Conservation (phyloP, 352 stramenopile species). For the Phytophthora sansomeana region DNA sequence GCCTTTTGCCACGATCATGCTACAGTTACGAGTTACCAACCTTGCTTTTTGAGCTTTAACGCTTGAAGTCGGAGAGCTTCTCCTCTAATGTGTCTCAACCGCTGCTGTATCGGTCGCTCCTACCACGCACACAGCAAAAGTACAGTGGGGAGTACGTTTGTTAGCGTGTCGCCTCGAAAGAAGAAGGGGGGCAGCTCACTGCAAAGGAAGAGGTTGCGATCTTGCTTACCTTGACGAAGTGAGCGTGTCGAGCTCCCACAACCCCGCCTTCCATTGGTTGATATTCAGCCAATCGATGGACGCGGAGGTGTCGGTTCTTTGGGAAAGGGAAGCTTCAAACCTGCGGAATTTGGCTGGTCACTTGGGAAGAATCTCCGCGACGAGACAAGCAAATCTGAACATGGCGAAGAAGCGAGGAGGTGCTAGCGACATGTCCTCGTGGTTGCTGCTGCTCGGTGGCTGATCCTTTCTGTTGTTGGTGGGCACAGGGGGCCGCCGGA, state of each 20-base stretch:
- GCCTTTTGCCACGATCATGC: background rate
- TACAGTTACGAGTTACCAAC: constrained; percentile 10
- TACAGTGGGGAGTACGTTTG: too few relatives aligned
- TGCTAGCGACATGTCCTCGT: constrained; percentile 17
- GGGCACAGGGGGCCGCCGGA: constrained; percentile 51
- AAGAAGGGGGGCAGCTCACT: background rate
- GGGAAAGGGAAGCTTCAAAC: constrained; percentile 1
- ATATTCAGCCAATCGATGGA: constrained; percentile 17
- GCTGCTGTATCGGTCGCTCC: too few relatives aligned
- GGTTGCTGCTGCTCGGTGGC: constrained; percentile 13
- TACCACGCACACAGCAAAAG: background rate
- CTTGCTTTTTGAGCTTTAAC: constrained; percentile 4
- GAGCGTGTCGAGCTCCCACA: background rate
- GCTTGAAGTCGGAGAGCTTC: constrained; percentile 6
- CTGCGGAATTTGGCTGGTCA: constrained; percentile 4
- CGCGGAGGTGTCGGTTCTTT: constrained; percentile 11
- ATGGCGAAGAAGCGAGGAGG: constrained; percentile 81
- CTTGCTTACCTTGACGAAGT: constrained; percentile 25
- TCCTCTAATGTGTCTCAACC: background rate
- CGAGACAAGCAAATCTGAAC: background rate
- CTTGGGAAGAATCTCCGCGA: constrained; percentile 13
- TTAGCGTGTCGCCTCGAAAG: too few relatives aligned
- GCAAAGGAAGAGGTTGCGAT: constrained; percentile 4
- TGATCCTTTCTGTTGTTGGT: constrained; percentile 6
- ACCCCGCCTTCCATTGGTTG: constrained; percentile 3